Conservation (phyloP, 2,329 filamentous ascomycete species). For the Ciborinia camelliae region DNA sequence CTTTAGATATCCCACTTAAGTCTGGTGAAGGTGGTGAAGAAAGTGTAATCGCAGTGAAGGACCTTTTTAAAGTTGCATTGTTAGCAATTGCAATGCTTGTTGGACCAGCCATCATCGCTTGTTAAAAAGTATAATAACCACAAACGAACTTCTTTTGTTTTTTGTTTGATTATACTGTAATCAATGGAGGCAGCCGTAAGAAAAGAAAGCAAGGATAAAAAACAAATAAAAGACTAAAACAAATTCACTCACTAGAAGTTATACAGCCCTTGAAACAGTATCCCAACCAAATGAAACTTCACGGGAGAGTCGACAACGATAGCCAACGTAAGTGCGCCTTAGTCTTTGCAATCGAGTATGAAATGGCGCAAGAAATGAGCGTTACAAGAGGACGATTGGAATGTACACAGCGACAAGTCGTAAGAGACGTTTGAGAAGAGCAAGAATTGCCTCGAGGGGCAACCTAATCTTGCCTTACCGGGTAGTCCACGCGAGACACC, state of each 20-base stretch:
- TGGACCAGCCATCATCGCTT: slow-evolving; percentile 26
- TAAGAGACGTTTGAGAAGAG: slow-evolving; percentile 15
- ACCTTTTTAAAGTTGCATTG: slow-evolving; percentile 33
- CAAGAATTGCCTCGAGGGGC: slow-evolving; percentile 16
- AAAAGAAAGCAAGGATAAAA: neutral
- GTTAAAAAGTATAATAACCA: neutral
- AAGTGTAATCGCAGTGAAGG: slow-evolving; percentile 28
- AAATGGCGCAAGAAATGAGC: neutral
- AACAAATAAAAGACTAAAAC: neutral
- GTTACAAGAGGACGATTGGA: slow-evolving; percentile 13
- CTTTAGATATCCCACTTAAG: slow-evolving; percentile 20
- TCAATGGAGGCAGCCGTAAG: neutral
- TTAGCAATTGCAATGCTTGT: slow-evolving; percentile 34
- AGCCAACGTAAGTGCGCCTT: slow-evolving; percentile 8
- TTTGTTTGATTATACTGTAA: neutral
- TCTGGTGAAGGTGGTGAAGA: slow-evolving; percentile 26
- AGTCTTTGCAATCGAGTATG: slow-evolving; percentile 6
- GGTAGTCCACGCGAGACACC: slow-evolving; percentile 18
- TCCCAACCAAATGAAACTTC: slow-evolving; percentile 1
- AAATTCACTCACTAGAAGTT: slow-evolving; percentile 16
- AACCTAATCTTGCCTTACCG: slow-evolving; percentile 17
- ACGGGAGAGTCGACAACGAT: slow-evolving; percentile 4
- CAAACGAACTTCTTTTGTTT: slow-evolving; percentile 1
- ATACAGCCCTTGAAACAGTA: neutral
- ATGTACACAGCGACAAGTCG: slow-evolving; percentile 12